Percentiles rank a stretch among this genome's conserved stretches.
Conservation (phyloP, 2,329 filamentous ascomycete genomes). For the Ceratocystis albifundus region DNA sequence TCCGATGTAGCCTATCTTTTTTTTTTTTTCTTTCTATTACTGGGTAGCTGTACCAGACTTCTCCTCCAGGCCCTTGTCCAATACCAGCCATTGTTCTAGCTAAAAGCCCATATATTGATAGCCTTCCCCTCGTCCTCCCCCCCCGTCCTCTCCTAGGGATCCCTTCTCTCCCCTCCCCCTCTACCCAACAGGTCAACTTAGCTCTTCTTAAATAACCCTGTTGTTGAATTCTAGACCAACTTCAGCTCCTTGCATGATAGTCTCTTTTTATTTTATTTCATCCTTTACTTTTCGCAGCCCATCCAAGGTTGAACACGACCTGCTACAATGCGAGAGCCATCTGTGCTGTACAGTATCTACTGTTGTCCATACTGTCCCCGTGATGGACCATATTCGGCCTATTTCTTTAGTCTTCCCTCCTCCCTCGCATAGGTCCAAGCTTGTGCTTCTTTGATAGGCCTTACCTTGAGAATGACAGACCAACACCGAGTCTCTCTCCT, state of each 20-base stretch:
- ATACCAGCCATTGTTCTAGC: constrained; percentile 5
- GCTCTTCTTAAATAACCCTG: neutral
- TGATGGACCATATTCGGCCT: neutral
- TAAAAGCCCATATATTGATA: neutral
- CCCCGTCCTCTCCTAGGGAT: neutral
- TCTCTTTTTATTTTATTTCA: no score
- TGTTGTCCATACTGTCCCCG: neutral
- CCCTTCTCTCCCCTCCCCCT: neutral
- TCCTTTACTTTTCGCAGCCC: neutral
- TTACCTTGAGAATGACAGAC: neutral
- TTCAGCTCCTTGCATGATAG: constrained; percentile 6
- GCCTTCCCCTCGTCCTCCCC: neutral
- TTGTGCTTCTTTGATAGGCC: neutral
- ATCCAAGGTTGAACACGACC: neutral
- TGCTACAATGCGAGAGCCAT: no score
- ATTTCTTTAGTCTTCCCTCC: neutral
- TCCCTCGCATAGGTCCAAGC: neutral
- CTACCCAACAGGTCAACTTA: neutral
- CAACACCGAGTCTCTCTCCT: neutral
- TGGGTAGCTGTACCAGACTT: neutral
- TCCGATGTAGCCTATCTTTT: neutral
- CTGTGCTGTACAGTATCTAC: neutral
- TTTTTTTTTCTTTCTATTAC: neutral
- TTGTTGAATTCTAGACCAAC: constrained; percentile 3
- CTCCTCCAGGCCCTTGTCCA: neutral